Percentiles rank a stretch among this genome's conserved stretches.
These are phyloP conservation scores for Starmerella geochares DNA, from an alignment of 805 yeast genomes.

Conservation along the genomic window DNA sequence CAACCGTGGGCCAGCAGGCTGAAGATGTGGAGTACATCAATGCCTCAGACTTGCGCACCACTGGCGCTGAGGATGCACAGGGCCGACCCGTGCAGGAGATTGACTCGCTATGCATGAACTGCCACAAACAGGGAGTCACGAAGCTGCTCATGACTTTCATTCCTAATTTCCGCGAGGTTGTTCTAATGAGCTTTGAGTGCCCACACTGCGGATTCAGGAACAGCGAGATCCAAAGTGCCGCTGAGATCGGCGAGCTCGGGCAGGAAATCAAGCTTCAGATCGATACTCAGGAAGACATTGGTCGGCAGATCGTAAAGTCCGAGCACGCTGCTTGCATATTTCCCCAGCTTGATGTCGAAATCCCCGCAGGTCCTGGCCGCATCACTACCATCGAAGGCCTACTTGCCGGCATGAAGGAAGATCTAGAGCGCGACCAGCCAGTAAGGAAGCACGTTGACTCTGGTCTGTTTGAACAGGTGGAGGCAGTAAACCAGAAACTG, in stretches of 20 bases:
- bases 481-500: conserved; percentile 52
- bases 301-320: conserved; percentile 83
- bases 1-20: conserved; percentile 27
- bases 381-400: conserved; percentile 88
- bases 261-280: conserved; percentile 58
- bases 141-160: conserved; percentile 74
- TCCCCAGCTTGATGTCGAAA: conserved; percentile 78
- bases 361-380: conserved; percentile 91
- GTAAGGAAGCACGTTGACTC: conserved; percentile 67
- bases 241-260: conserved; percentile 83
- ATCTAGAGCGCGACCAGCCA: conserved; percentile 70
- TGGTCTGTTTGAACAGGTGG: conserved; percentile 64
- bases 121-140: conserved; percentile 77
- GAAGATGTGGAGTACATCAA: conserved; percentile 39
- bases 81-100: conserved; percentile 95
- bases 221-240: conserved; percentile 93
- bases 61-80: conserved; percentile 72
- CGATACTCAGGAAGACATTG: conserved; percentile 62
- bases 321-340: conserved; percentile 76
- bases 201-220: conserved; percentile 89
- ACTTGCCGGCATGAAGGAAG: conserved; percentile 70
- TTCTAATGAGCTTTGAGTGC: conserved; percentile 90
- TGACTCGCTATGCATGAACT: conserved; percentile 92
- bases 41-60: conserved; percentile 43
- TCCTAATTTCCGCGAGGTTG: conserved; percentile 84